Base-by-base conservation (phyloP, 2,329 filamentous ascomycete genomes). In the Aspergillus clavatus region DNA sequence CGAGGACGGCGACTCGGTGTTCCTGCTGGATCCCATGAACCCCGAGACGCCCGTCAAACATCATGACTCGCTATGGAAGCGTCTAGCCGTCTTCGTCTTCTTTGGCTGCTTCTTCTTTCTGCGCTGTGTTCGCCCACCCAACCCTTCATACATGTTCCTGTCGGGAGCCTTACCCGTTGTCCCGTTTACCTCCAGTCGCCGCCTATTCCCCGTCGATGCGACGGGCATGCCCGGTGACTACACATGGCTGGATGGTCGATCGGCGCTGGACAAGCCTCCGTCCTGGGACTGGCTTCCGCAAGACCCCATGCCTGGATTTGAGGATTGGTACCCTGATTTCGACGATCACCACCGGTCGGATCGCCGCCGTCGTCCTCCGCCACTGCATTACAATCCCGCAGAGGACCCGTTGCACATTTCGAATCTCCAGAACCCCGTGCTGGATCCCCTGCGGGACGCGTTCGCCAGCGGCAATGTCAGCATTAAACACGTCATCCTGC, bases 401-500 rank as follows among this genome's bases (percentile, higher is more conserved):
- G 43, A 55, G 4, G 72, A 74, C 24, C 71, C 72, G 0, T 35
- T 73, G 31, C 70, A 66, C 37, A 60, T 72, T n/a, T 64, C 67
- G 0, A 74, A 74, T 27, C 53, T 69, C 2, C 47, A 69, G 3
- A 50, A 49, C 11, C 54, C 57, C 2, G 48, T 61, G 2, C 21
- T 61, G n/a, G 50, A 60, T 10, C 48, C 52, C 3, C 40, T 60
- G 10, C 54, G 48, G 1, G 55, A 69, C 7, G 56, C 58, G 0
- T 38, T 72, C 10, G 56, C 47, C 16, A 52, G 48, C 12, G 52
- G 50, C 3, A 47, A 51, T 11, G 54, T 72, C 5, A 61, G 64
- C 7, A 68, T 75, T 43, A 70, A 71, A 38, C 71, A 75, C 44
- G 59, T 75, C 4, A 54, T 75, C 10, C 48, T 74, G n/a, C 43